Percentiles rank a stretch among this genome's conserved stretches.
Evolutionary conservation across 345 rosid species (phyloP).

Genomic region (Gossypioides kirkii): DNA sequence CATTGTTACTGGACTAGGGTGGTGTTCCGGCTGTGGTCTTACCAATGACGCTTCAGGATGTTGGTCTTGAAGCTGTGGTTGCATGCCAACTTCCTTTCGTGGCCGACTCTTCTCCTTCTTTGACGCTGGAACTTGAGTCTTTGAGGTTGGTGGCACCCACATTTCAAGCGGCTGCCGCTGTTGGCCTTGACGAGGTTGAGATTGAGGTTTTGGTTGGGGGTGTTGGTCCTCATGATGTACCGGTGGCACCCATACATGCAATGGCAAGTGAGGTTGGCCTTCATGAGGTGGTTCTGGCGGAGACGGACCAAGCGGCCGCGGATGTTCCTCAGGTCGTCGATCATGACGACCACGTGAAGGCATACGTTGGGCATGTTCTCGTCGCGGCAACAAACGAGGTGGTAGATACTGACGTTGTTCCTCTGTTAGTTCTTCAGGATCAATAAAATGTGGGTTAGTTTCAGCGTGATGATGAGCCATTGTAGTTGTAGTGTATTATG

Average conservation of each 20-base stretch:
- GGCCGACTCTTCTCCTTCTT: not conserved
- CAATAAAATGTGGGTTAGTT: constrained; percentile 59
- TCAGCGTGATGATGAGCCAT: constrained; percentile 41
- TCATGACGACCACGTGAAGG: constrained; percentile 1
- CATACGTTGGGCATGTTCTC: not conserved
- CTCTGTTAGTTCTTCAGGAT: not conserved
- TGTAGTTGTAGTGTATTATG: not conserved
- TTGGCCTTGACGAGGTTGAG: not conserved
- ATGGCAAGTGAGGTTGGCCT: not conserved
- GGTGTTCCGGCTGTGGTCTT: not conserved
- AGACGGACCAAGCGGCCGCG: not conserved
- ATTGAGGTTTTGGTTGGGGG: not conserved
- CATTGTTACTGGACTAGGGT: not conserved
- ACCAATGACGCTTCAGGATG: not conserved
- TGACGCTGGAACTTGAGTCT: not conserved
- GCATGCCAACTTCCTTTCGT: not conserved
- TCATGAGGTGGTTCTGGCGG: not conserved
- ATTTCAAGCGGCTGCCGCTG: not conserved
- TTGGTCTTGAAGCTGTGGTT: constrained; percentile 10
- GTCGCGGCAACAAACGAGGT: not conserved
- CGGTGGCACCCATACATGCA: constrained; percentile 5
- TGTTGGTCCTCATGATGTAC: not conserved
- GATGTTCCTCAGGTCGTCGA: not conserved
- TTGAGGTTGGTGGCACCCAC: not conserved
- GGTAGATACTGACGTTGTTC: constrained; percentile 6